Evolutionary conservation across 106 monocot species (phyloP), one percentile per base, ranked within the genome.

Genomic region (Acanthochlamys bracteata): DNA sequence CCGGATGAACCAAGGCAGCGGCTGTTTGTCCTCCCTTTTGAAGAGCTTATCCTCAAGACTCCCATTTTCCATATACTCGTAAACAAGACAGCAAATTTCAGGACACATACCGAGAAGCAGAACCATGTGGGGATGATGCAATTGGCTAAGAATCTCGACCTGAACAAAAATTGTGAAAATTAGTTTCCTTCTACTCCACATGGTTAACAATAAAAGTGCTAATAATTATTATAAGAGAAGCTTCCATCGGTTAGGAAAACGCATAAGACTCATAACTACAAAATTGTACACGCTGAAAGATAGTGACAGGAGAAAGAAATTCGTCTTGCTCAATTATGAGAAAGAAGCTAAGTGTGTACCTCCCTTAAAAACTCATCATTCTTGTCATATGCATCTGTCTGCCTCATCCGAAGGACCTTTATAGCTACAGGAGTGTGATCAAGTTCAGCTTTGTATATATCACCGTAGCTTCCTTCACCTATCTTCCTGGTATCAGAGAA

Each of bases 61-160:
- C 61, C 86, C 83, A 60, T 89, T 89, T 45, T 89, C 76, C 93
- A 94, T 83, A 81, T 81, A 86, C 57, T 94, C 93, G 21, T 89
- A 94, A 17, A 94, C 79, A 57, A 94, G 80, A 41, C 81, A 83
- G 10, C 89, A 71, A 59, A 7, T 81, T 61, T 89, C 93, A 26
- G 81, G 86, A 51, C 86, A 89, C 55, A 78, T 79, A 11, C 93
- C 93, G 25, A 94, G 77, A 53, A 94, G 61, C 23, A 79, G 63
- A 46, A 94, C 72, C 83, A 94, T 74, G 76, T 94, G 54, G n/a
- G 93, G 93, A 77, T 94, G 93, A 24, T 43, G 72, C 39, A 94
- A 71, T 60, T 77, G 80, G 68, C 86, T 82, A 58, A 94, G 86
- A 69, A 93, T 72, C 62, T 92, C 92, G 72, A 92, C 82, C 92